Evolutionary conservation across 805 yeast genomes (phyloP).

Genomic region (Myxozyma sirexii): DNA sequence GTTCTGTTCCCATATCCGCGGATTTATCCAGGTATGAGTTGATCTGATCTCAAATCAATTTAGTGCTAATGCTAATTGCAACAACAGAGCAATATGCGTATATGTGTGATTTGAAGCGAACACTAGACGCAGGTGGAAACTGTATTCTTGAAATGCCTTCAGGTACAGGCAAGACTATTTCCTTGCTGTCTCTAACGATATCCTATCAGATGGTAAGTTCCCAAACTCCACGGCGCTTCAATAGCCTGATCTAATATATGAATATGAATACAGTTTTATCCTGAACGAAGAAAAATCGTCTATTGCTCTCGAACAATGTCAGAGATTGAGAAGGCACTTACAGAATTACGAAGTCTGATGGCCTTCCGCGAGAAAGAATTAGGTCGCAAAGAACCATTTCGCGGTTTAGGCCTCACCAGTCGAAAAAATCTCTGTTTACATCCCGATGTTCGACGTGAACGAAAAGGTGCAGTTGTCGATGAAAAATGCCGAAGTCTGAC

Average conservation of each 20-base stretch:
- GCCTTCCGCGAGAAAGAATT: slow-evolving; percentile 78
- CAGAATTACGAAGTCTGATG: slow-evolving; percentile 88
- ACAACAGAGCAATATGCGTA: slow-evolving; percentile 85
- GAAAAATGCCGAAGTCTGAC: slow-evolving; percentile 95
- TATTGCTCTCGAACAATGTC: slow-evolving; percentile 99
- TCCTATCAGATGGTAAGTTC: slow-evolving; percentile 81
- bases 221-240: too few species aligned
- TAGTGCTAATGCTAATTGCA: neutral
- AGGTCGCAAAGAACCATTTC: slow-evolving; percentile 84
- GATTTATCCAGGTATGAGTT: slow-evolving; percentile 66
- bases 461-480: slow-evolving; percentile 91
- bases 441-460: slow-evolving; percentile 81
- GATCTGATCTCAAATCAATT: neutral
- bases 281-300: slow-evolving; percentile 90
- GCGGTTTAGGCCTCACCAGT: slow-evolving; percentile 91
- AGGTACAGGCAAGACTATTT: slow-evolving; percentile 97
- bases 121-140: slow-evolving; percentile 94
- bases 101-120: slow-evolving; percentile 92
- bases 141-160: slow-evolving; percentile 99
- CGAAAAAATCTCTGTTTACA: slow-evolving; percentile 93
- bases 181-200: slow-evolving; percentile 84
- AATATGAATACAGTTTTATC: slow-evolving; percentile 68
- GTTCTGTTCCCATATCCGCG: slow-evolving; percentile 94
- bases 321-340: slow-evolving; percentile 95
- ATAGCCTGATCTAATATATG: too few species aligned